A percentile compares a stretch with the other conserved stretches of the same genome.
phyloP scores from a whole-genome alignment of 257 asterid genomes.

The Ilex asprella region DNA sequence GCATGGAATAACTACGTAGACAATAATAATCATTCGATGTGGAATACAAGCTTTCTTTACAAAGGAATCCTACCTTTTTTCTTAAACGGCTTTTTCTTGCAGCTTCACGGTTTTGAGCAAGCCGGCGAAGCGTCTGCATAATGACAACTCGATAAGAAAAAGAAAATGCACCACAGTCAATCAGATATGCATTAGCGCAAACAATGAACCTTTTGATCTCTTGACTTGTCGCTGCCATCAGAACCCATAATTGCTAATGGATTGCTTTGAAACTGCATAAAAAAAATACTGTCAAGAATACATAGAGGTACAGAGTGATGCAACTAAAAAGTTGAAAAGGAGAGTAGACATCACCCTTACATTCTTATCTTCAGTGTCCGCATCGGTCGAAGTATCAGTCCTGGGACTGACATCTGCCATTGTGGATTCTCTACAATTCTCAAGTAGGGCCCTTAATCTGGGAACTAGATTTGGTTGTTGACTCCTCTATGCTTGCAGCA shows the following conservation, averaged over 20 bases:
- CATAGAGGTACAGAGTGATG: neutral
- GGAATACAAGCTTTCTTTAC: no score
- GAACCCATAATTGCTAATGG: constrained; percentile 55
- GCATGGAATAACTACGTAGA: no score
- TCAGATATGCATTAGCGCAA: neutral
- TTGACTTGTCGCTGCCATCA: constrained; percentile 93
- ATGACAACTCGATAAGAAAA: constrained; percentile 18
- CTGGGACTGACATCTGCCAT: constrained; percentile 88
- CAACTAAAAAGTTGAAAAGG: neutral
- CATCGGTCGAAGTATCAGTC: constrained; percentile 90
- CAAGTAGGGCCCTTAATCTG: constrained; percentile 16
- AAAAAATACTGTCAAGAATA: constrained; percentile 16
- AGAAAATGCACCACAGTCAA: neutral
- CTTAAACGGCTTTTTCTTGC: constrained; percentile 95
- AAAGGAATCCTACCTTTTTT: constrained; percentile 49
- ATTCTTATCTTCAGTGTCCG: constrained; percentile 82
- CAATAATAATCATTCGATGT: no score
- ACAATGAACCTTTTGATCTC: constrained; percentile 81
- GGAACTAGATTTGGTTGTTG: constrained; percentile 13
- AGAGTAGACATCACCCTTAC: constrained; percentile 39
- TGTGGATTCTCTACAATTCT: constrained; percentile 25
- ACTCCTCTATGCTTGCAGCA: constrained; percentile 16
- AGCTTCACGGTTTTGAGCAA: constrained; percentile 99
- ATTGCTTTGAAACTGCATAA: constrained; percentile 49
- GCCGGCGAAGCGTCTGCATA: constrained; percentile 74